Conservation (phyloP, 257 asterid genomes). For the Anisodus tanguticus region DNA sequence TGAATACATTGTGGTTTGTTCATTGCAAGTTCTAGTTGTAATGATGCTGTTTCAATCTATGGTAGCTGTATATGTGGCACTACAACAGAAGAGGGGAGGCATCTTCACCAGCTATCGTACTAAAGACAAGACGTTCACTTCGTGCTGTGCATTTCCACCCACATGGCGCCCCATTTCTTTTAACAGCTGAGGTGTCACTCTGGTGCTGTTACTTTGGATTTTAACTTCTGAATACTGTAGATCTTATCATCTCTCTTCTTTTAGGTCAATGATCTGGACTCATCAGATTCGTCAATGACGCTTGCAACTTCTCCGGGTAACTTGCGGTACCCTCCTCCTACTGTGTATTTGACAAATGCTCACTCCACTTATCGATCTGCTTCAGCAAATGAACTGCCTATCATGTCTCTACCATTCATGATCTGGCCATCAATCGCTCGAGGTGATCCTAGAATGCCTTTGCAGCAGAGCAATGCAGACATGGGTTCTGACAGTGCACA, state of each 20-base stretch:
- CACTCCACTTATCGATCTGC: conserved; percentile 64
- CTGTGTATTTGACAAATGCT: conserved; percentile 83
- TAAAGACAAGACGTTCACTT: conserved; percentile 92
- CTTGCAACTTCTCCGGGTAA: conserved; percentile 88
- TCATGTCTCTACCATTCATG: conserved; percentile 74
- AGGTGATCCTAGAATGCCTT: conserved; percentile 54
- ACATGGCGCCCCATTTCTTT: conserved; percentile 90
- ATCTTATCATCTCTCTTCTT: conserved; percentile 17
- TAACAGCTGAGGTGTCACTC: conserved; percentile 91
- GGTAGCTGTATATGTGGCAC: conserved; percentile 94
- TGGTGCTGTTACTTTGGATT: conserved; percentile 29
- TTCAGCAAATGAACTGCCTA: conserved; percentile 70
- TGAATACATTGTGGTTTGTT: not conserved
- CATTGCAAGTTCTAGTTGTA: conserved; percentile 25
- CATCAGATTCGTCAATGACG: conserved; percentile 90
- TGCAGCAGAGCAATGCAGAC: conserved; percentile 55
- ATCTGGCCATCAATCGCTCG: conserved; percentile 74
- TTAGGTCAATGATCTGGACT: conserved; percentile 79
- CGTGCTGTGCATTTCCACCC: conserved; percentile 99
- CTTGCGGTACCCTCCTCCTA: conserved; percentile 90
- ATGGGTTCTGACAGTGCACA: conserved; percentile 48
- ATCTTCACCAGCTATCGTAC: conserved; percentile 78
- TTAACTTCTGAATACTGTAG: conserved; percentile 17
- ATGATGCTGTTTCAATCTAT: conserved; percentile 41
- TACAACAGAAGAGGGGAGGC: conserved; percentile 81